phyloP scores from a whole-genome alignment of 176 grass and related monocot species.

The Paspalum notatum region DNA sequence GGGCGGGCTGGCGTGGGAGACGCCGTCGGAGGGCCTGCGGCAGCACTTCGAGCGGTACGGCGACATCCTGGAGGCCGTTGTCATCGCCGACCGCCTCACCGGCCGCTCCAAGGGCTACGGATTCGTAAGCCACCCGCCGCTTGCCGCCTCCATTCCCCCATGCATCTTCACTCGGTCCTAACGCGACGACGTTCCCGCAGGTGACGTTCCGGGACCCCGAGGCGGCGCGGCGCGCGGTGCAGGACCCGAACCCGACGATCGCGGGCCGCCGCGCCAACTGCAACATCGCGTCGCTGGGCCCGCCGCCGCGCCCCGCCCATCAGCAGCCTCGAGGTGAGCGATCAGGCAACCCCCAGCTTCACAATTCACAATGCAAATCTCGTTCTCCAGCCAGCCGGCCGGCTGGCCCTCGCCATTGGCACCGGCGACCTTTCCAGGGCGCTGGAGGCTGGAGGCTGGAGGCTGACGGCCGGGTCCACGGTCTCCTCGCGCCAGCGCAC shows the following conservation, averaged over 20 bases:
- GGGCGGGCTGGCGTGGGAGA: conserved; percentile 96
- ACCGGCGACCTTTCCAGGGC: no score
- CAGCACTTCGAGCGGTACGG: conserved; percentile 92
- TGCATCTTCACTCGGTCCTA: no score
- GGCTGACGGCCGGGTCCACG: no score
- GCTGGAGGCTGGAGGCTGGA: no score
- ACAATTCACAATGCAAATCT: no score
- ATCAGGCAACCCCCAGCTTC: no score
- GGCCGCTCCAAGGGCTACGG: conserved; percentile 96
- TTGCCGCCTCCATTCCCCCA: not conserved
- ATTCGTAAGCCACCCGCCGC: conserved; percentile 55
- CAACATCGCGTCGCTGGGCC: conserved; percentile 94
- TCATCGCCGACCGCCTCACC: conserved; percentile 85
- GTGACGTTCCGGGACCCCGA: conserved; percentile 90
- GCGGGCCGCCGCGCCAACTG: conserved; percentile 94
- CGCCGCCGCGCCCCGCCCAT: conserved; percentile 58
- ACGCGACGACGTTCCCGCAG: conserved; percentile 25
- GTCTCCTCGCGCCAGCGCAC: no score
- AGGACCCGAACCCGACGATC: conserved; percentile 82
- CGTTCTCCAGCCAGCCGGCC: no score
- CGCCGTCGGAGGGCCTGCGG: conserved; percentile 73
- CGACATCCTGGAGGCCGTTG: conserved; percentile 96
- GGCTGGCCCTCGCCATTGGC: no score
- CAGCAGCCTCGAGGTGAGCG: conserved; percentile 53
- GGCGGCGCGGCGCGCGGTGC: conserved; percentile 72